Evolutionary conservation across 2,329 filamentous ascomycete species (phyloP), one percentile per base, ranked within the genome.

Genomic region (Juglanconis juglandina): DNA sequence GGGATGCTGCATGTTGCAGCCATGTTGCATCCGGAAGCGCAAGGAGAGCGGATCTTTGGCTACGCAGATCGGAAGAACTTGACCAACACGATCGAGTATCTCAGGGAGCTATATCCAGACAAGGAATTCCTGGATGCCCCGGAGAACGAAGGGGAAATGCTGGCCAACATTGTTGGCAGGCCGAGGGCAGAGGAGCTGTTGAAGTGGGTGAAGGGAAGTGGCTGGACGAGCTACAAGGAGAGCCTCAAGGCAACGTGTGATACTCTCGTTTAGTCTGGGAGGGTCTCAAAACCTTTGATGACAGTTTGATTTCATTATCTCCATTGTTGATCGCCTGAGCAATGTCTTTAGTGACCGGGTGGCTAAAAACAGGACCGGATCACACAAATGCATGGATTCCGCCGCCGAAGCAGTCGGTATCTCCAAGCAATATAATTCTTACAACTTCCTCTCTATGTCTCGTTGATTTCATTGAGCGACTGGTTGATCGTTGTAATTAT

Each of bases 1-100:
- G 83, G 81, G 0, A 71, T 77, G 0, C 68, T 87, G 0, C 83
- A 86, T 46, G 73, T 86, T 3, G 78, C 80, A 3, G 83, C 79
- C 0, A 70, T 81, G 7, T 71, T 84, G 0, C 71, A 82, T 30
- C 71, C 74, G 0, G 71, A 74, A 0, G 75, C 85, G 0, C 62
- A 70, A 2, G 74, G 75, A 0, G 77, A 86, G 65, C 77, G 85
- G 1, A 68, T 87, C 8, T 84, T 86, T 66, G 84, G 73, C 1
- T 83, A 81, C 56, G 81, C 79, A 0, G 71, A 74, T 1, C 75
- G 75, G 0, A 80, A 75, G 59, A 81, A 73, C 50, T 81, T 76
- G 69, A 79, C 81, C 24, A 66, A 75, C 2, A 64, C 83, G 0
- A 37, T 76, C 3, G 24, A 17, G 5, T 17, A 42, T 3, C 17